Percentiles rank a stretch among this genome's conserved stretches.
Conservation (phyloP, 2,329 filamentous ascomycete genomes). For the Trichoderma sp. region DNA sequence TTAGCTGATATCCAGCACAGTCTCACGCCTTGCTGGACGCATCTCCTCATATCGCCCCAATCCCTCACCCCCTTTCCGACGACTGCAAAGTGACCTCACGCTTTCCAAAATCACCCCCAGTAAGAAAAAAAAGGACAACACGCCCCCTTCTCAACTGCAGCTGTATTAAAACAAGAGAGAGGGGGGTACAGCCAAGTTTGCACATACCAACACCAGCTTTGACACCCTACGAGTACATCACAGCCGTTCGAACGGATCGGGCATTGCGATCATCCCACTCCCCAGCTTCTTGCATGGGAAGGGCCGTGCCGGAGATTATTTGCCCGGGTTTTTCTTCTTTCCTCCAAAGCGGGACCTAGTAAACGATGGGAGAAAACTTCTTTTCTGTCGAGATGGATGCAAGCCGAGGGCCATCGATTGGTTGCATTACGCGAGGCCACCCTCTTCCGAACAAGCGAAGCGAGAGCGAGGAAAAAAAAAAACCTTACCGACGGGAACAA, state of each 20-base stretch:
- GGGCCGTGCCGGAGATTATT: neutral
- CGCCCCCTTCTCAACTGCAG: neutral
- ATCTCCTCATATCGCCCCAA: neutral
- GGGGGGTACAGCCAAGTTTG: neutral
- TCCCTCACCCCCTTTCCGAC: neutral
- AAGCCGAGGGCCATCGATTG: neutral
- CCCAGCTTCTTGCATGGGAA: neutral
- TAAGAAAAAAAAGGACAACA: neutral
- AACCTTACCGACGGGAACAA: neutral
- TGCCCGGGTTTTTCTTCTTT: neutral
- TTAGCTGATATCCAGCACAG: neutral
- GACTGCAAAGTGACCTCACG: neutral
- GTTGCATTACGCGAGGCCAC: neutral
- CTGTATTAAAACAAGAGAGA: neutral
- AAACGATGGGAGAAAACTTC: neutral
- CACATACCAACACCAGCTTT: conserved; percentile 11
- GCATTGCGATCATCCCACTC: neutral
- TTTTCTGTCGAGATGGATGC: neutral
- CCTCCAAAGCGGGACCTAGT: neutral
- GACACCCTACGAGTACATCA: neutral
- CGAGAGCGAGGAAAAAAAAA: too few species aligned
- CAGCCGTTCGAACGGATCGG: neutral
- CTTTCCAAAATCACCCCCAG: neutral
- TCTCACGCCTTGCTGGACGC: neutral
- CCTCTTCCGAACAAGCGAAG: neutral